Conservation (phyloP, 108 stramenopile species). For the Skeletonema grethae region DNA sequence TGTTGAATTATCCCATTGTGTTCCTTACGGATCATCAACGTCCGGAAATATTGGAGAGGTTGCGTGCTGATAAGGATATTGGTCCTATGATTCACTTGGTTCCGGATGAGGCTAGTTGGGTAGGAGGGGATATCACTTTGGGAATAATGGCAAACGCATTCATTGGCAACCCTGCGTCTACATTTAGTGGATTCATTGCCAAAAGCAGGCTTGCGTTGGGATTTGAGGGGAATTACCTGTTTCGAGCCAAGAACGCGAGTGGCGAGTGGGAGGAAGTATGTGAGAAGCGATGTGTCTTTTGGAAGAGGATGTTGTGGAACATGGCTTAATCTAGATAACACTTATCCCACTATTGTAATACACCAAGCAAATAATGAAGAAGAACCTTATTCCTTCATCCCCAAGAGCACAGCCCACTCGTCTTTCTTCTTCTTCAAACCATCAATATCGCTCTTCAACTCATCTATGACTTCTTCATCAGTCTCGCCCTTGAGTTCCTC, state of each 20-base stretch:
- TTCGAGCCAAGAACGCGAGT: slow-evolving; percentile 9
- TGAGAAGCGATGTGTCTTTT: slow-evolving; percentile 30
- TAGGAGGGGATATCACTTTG: slow-evolving; percentile 44
- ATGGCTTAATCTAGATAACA: slow-evolving; percentile 8
- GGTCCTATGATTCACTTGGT: slow-evolving; percentile 39
- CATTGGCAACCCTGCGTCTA: slow-evolving; percentile 42
- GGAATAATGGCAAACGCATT: slow-evolving; percentile 34
- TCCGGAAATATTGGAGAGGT: slow-evolving; percentile 23
- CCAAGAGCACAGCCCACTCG: slow-evolving; percentile 16
- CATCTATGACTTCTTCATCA: slow-evolving; percentile 11
- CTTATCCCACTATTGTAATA: background rate
- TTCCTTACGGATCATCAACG: slow-evolving; percentile 39
- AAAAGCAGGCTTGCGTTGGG: slow-evolving; percentile 37
- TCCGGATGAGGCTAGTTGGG: slow-evolving; percentile 38
- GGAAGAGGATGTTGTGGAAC: slow-evolving; percentile 23
- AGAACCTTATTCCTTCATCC: background rate
- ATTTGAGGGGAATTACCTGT: slow-evolving; percentile 27
- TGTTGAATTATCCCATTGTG: slow-evolving; percentile 38
- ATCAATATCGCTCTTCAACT: slow-evolving; percentile 9
- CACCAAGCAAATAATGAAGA: too few species aligned
- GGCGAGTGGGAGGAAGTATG: slow-evolving; percentile 37
- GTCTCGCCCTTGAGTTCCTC: background rate
- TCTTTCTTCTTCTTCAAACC: slow-evolving; percentile 19
- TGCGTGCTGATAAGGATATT: slow-evolving; percentile 35
- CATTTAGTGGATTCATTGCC: slow-evolving; percentile 49